Evolutionary conservation across 2,329 filamentous ascomycete species (phyloP).

Genomic region (Fusarium vanettenii): DNA sequence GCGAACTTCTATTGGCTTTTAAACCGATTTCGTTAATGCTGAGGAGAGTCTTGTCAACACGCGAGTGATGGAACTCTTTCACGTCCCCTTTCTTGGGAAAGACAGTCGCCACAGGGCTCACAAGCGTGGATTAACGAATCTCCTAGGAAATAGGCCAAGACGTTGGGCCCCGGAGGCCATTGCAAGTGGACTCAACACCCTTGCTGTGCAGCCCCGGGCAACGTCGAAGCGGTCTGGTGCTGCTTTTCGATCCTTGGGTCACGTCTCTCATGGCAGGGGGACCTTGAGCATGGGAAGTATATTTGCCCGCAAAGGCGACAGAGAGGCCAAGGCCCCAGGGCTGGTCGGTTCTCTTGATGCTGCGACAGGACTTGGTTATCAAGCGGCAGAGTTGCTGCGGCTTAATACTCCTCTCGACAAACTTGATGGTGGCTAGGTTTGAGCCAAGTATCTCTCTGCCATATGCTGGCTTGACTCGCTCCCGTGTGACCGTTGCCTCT

Average conservation of each 20-base stretch:
- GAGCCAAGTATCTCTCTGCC: neutral
- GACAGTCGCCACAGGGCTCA: neutral
- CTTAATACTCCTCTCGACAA: neutral
- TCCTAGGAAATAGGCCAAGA: neutral
- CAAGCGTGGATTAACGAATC: neutral
- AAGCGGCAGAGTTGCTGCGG: neutral
- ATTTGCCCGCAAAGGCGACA: neutral
- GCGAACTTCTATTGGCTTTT: neutral
- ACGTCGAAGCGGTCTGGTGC: neutral
- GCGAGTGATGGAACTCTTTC: neutral
- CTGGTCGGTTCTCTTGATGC: neutral
- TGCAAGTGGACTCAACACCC: neutral
- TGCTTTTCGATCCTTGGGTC: neutral
- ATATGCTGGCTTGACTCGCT: neutral
- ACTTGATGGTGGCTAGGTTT: neutral
- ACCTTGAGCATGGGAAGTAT: neutral
- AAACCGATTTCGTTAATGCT: neutral
- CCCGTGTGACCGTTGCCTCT: neutral
- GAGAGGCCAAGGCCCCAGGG: neutral
- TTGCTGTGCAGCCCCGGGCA: neutral
- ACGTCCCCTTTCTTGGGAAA: neutral
- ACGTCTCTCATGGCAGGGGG: neutral
- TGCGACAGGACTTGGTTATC: neutral
- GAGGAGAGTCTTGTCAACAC: neutral
- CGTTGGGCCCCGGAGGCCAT: neutral